These are phyloP conservation scores for Sarocladiaceae sp. DNA, from an alignment of 2,329 filamentous ascomycete species.

Conservation along the genomic window DNA sequence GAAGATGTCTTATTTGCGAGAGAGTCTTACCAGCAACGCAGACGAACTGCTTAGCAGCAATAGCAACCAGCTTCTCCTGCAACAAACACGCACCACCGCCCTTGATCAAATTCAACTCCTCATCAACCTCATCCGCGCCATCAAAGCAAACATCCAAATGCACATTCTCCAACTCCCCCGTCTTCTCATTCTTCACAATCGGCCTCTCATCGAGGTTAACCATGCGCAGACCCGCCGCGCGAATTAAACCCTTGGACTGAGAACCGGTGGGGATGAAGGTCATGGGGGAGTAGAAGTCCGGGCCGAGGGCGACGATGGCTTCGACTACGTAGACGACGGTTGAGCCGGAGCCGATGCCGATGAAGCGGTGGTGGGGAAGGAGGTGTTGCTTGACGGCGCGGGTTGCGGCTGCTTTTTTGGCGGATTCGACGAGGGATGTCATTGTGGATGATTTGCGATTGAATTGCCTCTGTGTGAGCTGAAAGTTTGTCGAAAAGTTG, in stretches of 20 bases:
- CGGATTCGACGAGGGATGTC: constrained; percentile 55
- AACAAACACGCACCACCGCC: constrained; percentile 96
- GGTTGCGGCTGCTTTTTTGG: constrained; percentile 71
- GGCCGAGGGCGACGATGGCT: constrained; percentile 63
- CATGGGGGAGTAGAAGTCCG: constrained; percentile 56
- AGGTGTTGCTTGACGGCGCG: constrained; percentile 73
- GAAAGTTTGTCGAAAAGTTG: constrained; percentile 13
- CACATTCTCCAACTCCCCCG: constrained; percentile 25
- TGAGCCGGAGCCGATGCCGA: constrained; percentile 78
- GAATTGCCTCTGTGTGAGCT: not conserved
- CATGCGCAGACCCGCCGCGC: constrained; percentile 70
- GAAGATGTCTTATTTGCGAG: too few relatives aligned
- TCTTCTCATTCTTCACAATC: constrained; percentile 16
- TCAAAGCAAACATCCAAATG: constrained; percentile 88
- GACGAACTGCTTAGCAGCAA: constrained; percentile 78
- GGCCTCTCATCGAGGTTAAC: constrained; percentile 75
- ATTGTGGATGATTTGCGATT: not conserved
- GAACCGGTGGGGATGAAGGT: constrained; percentile 90
- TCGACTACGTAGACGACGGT: constrained; percentile 84
- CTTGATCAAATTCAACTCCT: constrained; percentile 94
- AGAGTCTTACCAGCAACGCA: constrained; percentile 68
- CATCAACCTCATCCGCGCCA: constrained; percentile 94
- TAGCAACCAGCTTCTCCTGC: constrained; percentile 94
- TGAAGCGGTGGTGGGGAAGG: constrained; percentile 53
- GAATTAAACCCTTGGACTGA: constrained; percentile 84